Percentiles rank a stretch among this genome's conserved stretches.
phyloP scores from a whole-genome alignment of 2,329 filamentous ascomycete species.

The Orbilia quercus region DNA sequence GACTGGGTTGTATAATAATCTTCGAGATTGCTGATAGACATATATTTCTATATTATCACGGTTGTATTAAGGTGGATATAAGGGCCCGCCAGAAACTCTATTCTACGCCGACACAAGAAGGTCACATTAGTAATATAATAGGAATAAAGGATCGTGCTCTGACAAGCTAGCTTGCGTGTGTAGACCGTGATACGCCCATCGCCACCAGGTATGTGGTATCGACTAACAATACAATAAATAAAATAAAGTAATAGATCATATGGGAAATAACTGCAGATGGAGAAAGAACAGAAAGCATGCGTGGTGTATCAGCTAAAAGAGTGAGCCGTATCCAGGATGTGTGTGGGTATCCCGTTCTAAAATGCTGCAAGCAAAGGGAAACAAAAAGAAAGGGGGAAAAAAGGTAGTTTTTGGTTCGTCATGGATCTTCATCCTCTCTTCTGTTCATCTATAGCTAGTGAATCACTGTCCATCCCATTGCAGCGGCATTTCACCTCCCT shows the following conservation, averaged over 20 bases:
- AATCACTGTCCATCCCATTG: slow-evolving; percentile 52
- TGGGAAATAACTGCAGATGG: too few species aligned
- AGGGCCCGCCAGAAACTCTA: too few species aligned
- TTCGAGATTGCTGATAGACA: not conserved
- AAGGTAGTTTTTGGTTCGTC: slow-evolving; percentile 1
- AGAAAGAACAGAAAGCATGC: slow-evolving; percentile 6
- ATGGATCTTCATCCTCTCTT: slow-evolving; percentile 18
- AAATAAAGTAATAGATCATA: not conserved
- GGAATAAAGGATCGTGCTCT: not conserved
- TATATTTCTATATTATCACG: not conserved
- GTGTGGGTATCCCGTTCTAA: slow-evolving; percentile 24
- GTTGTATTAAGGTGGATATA: too few species aligned
- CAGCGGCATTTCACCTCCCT: slow-evolving; percentile 49
- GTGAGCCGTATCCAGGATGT: slow-evolving; percentile 30
- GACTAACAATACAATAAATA: slow-evolving; percentile 25
- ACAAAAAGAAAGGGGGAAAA: not conserved
- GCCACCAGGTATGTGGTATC: slow-evolving; percentile 24
- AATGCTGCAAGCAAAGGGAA: slow-evolving; percentile 14
- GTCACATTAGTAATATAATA: not conserved
- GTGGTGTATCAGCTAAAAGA: slow-evolving; percentile 39
- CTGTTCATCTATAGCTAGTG: not conserved
- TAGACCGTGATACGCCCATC: slow-evolving; percentile 31
- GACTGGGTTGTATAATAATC: not conserved
- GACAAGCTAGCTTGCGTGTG: slow-evolving; percentile 8
- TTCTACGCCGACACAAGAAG: too few species aligned